Percentiles rank a stretch among this genome's conserved stretches.
Conservation (phyloP, 2,329 filamentous ascomycete species). For the Zasmidium angulare region DNA sequence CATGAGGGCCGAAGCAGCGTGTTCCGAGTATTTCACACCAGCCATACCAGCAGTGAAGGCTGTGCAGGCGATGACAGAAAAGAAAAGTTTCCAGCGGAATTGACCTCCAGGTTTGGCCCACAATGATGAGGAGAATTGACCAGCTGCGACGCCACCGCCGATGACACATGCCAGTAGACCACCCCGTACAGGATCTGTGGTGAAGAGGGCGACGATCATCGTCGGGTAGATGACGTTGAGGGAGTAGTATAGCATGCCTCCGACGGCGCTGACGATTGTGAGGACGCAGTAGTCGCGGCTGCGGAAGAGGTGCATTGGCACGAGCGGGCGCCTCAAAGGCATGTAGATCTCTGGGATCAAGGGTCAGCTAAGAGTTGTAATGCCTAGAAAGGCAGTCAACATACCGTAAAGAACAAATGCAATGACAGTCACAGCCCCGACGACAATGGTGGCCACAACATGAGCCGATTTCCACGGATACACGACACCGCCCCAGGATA, state of each 20-base stretch:
- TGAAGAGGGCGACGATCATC: not conserved
- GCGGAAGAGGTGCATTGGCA: not conserved
- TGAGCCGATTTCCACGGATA: constrained; percentile 12
- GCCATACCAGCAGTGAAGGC: not conserved
- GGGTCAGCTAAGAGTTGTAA: not conserved
- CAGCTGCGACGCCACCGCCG: not conserved
- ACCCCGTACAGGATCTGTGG: not conserved
- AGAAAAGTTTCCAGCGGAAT: not conserved
- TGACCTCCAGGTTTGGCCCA: not conserved
- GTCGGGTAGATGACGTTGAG: not conserved
- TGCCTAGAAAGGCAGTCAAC: not conserved
- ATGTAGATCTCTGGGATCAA: not conserved
- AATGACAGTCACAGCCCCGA: not conserved
- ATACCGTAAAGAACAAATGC: constrained; percentile 3
- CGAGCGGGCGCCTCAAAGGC: not conserved
- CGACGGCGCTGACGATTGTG: not conserved
- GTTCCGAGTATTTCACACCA: not conserved
- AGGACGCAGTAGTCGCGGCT: not conserved
- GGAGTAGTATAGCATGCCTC: constrained; percentile 2
- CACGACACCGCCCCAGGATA: constrained; percentile 15
- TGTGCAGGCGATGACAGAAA: not conserved
- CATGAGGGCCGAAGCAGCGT: not conserved
- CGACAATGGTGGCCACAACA: not conserved
- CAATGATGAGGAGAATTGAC: not conserved
- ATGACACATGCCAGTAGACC: not conserved